Base-by-base conservation (phyloP, 176 grass and related monocot genomes). In the Musa itinerans region DNA sequence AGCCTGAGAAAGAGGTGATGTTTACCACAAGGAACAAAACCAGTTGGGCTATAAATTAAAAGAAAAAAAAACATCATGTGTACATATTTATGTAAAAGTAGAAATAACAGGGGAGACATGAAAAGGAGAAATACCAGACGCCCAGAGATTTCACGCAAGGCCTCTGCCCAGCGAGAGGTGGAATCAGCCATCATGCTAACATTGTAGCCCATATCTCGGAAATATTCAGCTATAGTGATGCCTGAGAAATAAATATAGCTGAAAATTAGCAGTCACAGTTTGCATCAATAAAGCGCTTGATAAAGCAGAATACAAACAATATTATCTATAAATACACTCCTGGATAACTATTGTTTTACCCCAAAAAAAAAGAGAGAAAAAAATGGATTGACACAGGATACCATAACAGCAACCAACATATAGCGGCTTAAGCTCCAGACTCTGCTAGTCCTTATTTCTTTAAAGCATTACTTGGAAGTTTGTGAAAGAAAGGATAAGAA, bases 181-280 rank as follows among this genome's bases (percentile, higher is more conserved):
- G 89, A 96, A 51, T 96, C 89, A 90, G 93, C 93, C 93, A 96
- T 96, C 93, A 96, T 96, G 83, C 93, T 96, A 79, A 96, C 93
- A 58, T 96, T 92, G 70, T 90, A 90, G 52, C 93, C 93, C 93
- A 96, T 96, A 74, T 92, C 93, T 81, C 93, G 85, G 73, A 88
- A 96, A 76, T 96, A 96, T 75, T 96, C 93, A 81, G 89, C 93
- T 69, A 92, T 84, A 21, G 93, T 92, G 82, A 96, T 92, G 70
- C 93, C 87, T 92, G 69, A 56, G 12, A 5, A 34, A 57, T 52
- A 53, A 2, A 74, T 5, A n/a, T 70, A 11, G 8, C 17, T 25
- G 12, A 65, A 26, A 15, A 61, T n/a, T 7, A 20, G 19, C 15
- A 61, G n/a, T 19, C n/a, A n/a, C 17, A 61, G 17, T 61, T 20